These are phyloP conservation scores for Aspergillus texensis DNA, from an alignment of 2,329 filamentous ascomycete genomes.

Conservation along the genomic window DNA sequence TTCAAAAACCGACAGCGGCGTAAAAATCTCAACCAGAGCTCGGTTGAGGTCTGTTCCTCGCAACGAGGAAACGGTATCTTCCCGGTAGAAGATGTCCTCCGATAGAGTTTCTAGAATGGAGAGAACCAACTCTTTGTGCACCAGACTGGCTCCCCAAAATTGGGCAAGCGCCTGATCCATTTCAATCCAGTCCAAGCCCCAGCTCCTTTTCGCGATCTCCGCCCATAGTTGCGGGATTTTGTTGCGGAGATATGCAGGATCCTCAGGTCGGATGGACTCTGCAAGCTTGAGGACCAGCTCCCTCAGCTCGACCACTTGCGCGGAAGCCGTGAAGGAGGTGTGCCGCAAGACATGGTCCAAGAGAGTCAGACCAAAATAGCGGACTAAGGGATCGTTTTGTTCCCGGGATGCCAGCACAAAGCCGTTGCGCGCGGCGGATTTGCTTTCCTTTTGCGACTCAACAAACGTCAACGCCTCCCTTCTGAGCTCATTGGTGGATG, in stretches of 20 bases:
- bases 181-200: slow-evolving; percentile 90
- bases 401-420: slow-evolving; percentile 78
- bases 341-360: slow-evolving; percentile 89
- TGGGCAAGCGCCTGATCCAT: slow-evolving; percentile 85
- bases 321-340: slow-evolving; percentile 70
- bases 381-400: slow-evolving; percentile 75
- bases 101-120: slow-evolving; percentile 88
- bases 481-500: slow-evolving; percentile 78
- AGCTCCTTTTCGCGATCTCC: slow-evolving; percentile 88
- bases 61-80: slow-evolving; percentile 82
- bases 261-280: slow-evolving; percentile 67
- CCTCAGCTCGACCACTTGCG: slow-evolving; percentile 70
- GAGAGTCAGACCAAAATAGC: slow-evolving; percentile 90
- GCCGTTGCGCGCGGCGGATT: slow-evolving; percentile 81
- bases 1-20: slow-evolving; percentile 71
- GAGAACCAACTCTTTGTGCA: slow-evolving; percentile 84
- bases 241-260: slow-evolving; percentile 83
- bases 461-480: slow-evolving; percentile 83
- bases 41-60: slow-evolving; percentile 83
- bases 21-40: slow-evolving; percentile 91
- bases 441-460: slow-evolving; percentile 78
- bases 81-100: slow-evolving; percentile 89
- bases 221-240: slow-evolving; percentile 95
- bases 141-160: slow-evolving; percentile 68
- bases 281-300: slow-evolving; percentile 80